Conservation (phyloP, 495 filamentous ascomycete species). For the Acidiella bohemica region DNA sequence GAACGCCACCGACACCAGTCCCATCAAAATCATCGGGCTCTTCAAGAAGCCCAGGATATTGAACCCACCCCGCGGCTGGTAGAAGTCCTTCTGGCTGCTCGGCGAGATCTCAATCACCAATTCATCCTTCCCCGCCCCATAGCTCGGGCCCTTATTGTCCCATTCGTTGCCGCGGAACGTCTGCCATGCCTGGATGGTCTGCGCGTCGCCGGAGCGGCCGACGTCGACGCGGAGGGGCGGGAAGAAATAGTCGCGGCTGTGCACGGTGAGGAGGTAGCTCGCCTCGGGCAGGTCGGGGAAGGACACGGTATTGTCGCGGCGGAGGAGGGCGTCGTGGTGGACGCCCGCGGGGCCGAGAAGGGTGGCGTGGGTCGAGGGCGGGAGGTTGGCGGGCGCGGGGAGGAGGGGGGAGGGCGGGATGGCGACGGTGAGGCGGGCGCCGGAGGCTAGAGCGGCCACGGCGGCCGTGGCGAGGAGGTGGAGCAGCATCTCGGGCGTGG, state of each 20-base stretch:
- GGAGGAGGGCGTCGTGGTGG: constrained; percentile 40
- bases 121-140: constrained; percentile 26
- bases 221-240: constrained; percentile 66
- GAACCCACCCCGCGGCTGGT: constrained; percentile 60
- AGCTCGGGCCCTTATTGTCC: constrained; percentile 61
- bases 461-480: no score
- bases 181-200: constrained; percentile 54
- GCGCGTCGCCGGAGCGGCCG: constrained; percentile 12
- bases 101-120: constrained; percentile 45
- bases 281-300: constrained; percentile 55
- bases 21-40: constrained; percentile 91
- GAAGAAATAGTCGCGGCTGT: constrained; percentile 58
- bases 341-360: constrained; percentile 36
- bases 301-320: constrained; percentile 50
- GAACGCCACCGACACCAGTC: constrained; percentile 60
- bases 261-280: constrained; percentile 70
- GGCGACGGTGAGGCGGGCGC: constrained; percentile 28
- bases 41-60: constrained; percentile 63
- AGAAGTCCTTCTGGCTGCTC: constrained; percentile 54
- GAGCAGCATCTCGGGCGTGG: no score
- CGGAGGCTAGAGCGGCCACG: constrained; percentile 16
- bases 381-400: constrained; percentile 42
- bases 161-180: constrained; percentile 81
- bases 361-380: constrained; percentile 60
- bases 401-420: constrained; percentile 29